phyloP scores from a whole-genome alignment of 169 alveolate genomes.

The Besnoitia besnoiti region DNA sequence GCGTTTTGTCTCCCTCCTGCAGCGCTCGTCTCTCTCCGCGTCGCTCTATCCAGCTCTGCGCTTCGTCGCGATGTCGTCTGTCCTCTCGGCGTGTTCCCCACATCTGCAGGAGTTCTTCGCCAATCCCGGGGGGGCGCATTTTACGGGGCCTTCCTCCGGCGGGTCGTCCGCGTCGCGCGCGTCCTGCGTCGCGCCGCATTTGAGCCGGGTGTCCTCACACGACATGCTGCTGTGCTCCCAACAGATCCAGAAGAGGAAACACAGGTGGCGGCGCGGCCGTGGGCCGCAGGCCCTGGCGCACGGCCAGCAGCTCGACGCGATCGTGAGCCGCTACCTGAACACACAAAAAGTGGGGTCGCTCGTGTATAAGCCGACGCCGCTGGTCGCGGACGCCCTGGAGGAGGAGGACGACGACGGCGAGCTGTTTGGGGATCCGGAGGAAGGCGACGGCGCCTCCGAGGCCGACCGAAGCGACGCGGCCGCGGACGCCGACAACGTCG shows the following conservation, averaged over 20 bases:
- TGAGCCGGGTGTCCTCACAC: neutral
- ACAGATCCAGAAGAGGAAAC: neutral
- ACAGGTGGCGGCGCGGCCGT: neutral
- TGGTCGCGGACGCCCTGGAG: neutral
- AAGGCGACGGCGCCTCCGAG: neutral
- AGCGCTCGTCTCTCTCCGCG: neutral
- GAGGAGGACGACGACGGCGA: neutral
- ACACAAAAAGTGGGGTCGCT: neutral
- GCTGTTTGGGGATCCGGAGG: neutral
- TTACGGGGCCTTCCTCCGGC: neutral
- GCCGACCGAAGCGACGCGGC: neutral
- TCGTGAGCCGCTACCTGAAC: neutral
- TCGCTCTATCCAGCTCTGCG: neutral
- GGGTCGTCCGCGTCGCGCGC: neutral
- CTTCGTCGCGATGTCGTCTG: neutral
- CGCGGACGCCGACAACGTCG: neutral
- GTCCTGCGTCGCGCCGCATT: neutral
- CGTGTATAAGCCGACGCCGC: neutral
- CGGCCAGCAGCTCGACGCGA: neutral
- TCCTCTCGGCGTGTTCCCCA: neutral
- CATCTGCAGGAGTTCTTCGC: neutral
- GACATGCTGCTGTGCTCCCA: neutral
- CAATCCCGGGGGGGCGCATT: neutral
- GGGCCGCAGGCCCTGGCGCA: too few relatives aligned
- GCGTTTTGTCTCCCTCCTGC: neutral